Percentiles rank a stretch among this genome's conserved stretches.
Conservation (phyloP, 2,329 filamentous ascomycete genomes). For the Fusarium incarnatum region DNA sequence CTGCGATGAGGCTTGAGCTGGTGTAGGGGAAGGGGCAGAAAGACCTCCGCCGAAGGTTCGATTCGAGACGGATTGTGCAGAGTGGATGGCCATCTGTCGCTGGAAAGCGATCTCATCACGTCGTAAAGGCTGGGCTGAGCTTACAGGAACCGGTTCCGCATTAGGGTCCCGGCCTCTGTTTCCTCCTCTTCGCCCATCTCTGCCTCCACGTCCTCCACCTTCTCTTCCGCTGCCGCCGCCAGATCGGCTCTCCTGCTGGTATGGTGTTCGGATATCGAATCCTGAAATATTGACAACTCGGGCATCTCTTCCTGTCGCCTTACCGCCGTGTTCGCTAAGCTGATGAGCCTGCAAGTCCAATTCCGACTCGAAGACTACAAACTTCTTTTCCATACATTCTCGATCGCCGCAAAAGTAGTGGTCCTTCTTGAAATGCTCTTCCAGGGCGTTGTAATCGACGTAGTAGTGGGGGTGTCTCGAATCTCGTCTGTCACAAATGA, state of each 20-base stretch:
- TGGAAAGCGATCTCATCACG: conserved; percentile 93
- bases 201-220: conserved; percentile 62
- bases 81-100: conserved; percentile 90
- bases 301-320: conserved; percentile 85
- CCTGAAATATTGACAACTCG: conserved; percentile 86
- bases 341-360: conserved; percentile 96
- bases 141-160: conserved; percentile 79
- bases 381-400: conserved; percentile 96
- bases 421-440: conserved; percentile 86
- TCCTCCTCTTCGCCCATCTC: conserved; percentile 61
- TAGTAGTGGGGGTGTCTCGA: conserved; percentile 88
- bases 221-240: conserved; percentile 56
- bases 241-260: conserved; percentile 68
- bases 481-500: conserved; percentile 84
- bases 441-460: conserved; percentile 85
- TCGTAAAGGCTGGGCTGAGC: conserved; percentile 82
- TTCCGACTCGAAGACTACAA: conserved; percentile 94
- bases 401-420: conserved; percentile 87
- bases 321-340: conserved; percentile 85
- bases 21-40: conserved; percentile 57
- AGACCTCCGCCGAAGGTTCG: conserved; percentile 89
- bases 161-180: conserved; percentile 86
- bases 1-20: conserved; percentile 42
- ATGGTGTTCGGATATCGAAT: conserved; percentile 83
- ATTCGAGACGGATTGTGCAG: conserved; percentile 81